These are phyloP conservation scores for Starmerella scarabaei DNA, from an alignment of 805 yeast genomes.

Conservation along the genomic window DNA sequence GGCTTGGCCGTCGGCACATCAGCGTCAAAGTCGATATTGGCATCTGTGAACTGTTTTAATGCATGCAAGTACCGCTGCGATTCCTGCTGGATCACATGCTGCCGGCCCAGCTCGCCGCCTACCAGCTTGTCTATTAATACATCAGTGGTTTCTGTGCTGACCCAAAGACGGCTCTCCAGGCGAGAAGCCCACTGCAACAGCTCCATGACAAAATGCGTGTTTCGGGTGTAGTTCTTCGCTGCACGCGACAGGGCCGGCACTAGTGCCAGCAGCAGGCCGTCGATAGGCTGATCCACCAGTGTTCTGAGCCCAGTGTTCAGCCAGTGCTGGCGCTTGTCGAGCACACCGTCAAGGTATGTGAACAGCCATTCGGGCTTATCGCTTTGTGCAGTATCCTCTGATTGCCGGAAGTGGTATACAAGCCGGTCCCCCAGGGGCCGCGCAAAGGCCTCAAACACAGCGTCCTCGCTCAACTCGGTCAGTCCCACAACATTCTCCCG, in stretches of 20 bases:
- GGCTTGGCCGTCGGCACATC: conserved; percentile 36
- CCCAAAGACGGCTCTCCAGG: conserved; percentile 5
- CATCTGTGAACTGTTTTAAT: neutral
- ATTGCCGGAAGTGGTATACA: conserved; percentile 42
- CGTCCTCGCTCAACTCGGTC: conserved; percentile 17
- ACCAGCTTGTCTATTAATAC: neutral
- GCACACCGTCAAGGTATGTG: conserved; percentile 29
- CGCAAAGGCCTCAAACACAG: conserved; percentile 35
- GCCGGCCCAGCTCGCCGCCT: neutral
- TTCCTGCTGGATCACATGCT: conserved; percentile 2
- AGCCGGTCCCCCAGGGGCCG: conserved; percentile 39
- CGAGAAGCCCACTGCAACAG: conserved; percentile 3
- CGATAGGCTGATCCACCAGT: conserved; percentile 24
- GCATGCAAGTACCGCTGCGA: neutral
- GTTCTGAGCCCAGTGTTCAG: conserved; percentile 21
- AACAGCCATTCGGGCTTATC: conserved; percentile 67
- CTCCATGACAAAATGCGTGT: conserved; percentile 12
- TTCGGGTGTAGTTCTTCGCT: conserved; percentile 5
- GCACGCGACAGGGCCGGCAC: conserved; percentile 26
- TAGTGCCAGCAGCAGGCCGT: conserved; percentile 36
- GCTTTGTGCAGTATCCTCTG: conserved; percentile 45
- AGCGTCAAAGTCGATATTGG: conserved; percentile 41
- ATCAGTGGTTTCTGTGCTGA: neutral
- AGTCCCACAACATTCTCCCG: conserved; percentile 1
- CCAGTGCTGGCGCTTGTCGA: conserved; percentile 26